Conservation (phyloP, 331 rosid genomes). For the Rhamnella rubrinervis region DNA sequence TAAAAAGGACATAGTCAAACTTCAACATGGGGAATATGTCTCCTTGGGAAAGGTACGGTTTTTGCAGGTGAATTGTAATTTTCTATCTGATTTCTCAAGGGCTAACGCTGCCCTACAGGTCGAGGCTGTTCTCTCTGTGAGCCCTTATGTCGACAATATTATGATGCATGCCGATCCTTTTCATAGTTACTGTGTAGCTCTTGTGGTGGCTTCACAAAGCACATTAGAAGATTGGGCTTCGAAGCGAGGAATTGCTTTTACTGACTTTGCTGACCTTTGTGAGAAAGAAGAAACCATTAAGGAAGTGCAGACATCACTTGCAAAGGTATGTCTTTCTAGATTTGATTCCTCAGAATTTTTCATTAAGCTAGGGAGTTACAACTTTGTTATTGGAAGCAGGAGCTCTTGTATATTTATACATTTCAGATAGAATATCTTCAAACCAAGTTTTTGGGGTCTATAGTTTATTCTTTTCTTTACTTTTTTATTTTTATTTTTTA, state of each 20-base stretch:
- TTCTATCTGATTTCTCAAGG: constrained; percentile 15
- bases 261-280: constrained; percentile 63
- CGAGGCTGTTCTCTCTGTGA: constrained; percentile 75
- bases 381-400: constrained; percentile 9
- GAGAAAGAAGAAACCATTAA: constrained; percentile 62
- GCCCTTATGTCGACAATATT: constrained; percentile 77
- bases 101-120: constrained; percentile 60
- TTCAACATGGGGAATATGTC: constrained; percentile 97
- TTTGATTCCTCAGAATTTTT: constrained; percentile 9
- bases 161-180: constrained; percentile 95
- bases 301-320: constrained; percentile 66
- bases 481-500: background rate
- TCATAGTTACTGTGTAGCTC: constrained; percentile 81
- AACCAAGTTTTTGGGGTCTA: background rate
- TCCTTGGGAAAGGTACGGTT: constrained; percentile 87
- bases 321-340: constrained; percentile 53
- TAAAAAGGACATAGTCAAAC: constrained; percentile 95
- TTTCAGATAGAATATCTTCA: background rate
- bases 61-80: constrained; percentile 15
- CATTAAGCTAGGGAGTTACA: constrained; percentile 2
- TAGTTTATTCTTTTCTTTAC: background rate
- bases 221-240: constrained; percentile 78
- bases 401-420: constrained; percentile 1
- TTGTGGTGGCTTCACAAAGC: constrained; percentile 70
- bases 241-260: constrained; percentile 59